phyloP scores from a whole-genome alignment of 352 stramenopile genomes.

The Globisporangium okanoganense region DNA sequence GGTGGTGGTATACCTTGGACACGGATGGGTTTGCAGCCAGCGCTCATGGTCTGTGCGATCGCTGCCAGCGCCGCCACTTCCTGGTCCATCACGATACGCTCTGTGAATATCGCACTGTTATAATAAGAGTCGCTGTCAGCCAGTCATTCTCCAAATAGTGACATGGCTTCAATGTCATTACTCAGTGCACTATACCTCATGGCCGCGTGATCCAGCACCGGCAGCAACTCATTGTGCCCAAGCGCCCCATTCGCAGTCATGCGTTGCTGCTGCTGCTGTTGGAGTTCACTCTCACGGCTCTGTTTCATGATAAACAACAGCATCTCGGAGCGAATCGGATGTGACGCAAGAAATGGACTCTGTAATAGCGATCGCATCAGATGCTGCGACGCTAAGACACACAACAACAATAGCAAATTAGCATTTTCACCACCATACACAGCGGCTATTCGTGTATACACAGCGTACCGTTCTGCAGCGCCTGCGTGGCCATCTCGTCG shows the following conservation, averaged over 20 bases:
- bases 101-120: conserved; percentile 25
- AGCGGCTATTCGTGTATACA: neutral
- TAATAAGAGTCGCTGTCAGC: neutral
- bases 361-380: conserved; percentile 43
- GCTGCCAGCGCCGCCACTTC: conserved; percentile 20
- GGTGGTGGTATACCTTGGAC: conserved; percentile 51
- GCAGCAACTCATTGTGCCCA: neutral
- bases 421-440: neutral
- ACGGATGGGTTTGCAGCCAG: conserved; percentile 20
- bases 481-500: conserved; percentile 3
- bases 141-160: too few relatives aligned
- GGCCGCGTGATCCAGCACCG: neutral
- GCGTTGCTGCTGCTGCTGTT: conserved; percentile 7
- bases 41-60: conserved; percentile 36
- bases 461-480: conserved; percentile 13
- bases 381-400: conserved; percentile 24
- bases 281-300: conserved; percentile 6
- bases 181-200: conserved; percentile 11
- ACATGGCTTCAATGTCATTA: too few relatives aligned
- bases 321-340: conserved; percentile 42
- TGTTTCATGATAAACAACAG: conserved; percentile 28
- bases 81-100: conserved; percentile 18
- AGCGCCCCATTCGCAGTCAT: neutral
- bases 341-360: conserved; percentile 42
- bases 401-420: neutral